phyloP scores from a whole-genome alignment of 1,284 basidiomycete genomes.

The Moniliophthora roreri region DNA sequence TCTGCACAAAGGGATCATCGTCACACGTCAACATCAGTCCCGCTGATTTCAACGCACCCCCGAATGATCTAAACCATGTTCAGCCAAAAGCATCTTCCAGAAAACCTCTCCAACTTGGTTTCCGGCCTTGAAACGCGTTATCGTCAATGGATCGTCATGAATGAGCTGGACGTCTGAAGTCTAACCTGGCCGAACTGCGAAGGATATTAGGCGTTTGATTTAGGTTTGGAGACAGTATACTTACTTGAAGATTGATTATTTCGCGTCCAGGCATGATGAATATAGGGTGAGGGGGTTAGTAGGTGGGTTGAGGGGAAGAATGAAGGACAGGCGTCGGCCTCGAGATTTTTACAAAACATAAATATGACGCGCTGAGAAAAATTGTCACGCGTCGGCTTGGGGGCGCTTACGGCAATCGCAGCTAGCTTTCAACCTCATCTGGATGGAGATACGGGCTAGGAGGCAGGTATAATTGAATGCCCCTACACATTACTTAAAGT shows the following conservation, averaged over 20 bases:
- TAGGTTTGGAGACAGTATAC: background rate
- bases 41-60: conserved; percentile 49
- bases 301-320: background rate
- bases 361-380: too few relatives aligned
- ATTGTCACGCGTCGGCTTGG: too few relatives aligned
- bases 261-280: conserved; percentile 3
- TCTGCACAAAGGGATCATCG: conserved; percentile 26
- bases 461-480: too few relatives aligned
- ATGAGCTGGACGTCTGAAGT: background rate
- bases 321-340: too few relatives aligned
- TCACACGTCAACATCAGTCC: background rate
- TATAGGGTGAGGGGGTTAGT: background rate
- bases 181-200: conserved; percentile 1
- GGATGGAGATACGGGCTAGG: too few relatives aligned
- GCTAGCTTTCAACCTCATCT: too few relatives aligned
- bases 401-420: too few relatives aligned
- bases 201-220: conserved; percentile 3
- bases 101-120: conserved; percentile 80
- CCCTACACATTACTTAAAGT: too few relatives aligned
- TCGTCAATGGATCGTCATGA: conserved; percentile 8
- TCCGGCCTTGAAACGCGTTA: conserved; percentile 47
- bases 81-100: conserved; percentile 77
- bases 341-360: too few relatives aligned
- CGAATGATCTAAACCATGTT: conserved; percentile 72
- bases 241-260: conserved; percentile 4